Evolutionary conservation across 495 filamentous ascomycete genomes (phyloP).

Genomic region (Chaetomium tenue): DNA sequence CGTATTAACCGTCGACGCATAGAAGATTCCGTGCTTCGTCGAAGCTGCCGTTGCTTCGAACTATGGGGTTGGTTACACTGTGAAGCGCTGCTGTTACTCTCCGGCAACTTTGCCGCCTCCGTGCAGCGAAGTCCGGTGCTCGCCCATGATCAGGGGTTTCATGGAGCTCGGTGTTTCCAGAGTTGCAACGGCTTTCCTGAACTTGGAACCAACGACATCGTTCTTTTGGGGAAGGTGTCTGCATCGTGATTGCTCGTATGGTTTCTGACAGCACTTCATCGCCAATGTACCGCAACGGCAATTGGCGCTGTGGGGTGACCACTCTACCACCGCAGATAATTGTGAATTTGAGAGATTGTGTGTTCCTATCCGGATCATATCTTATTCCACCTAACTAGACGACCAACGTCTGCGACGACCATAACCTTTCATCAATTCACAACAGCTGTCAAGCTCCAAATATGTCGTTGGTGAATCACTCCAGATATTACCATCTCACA

Average conservation of each 20-base stretch:
- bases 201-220: not conserved
- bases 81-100: not conserved
- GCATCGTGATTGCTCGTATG: not conserved
- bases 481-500: no score
- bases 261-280: no score
- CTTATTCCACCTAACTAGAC: no score
- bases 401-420: no score
- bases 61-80: constrained; percentile 9
- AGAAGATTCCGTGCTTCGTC: constrained; percentile 2
- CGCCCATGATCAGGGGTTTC: not conserved
- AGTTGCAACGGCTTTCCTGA: not conserved
- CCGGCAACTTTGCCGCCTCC: not conserved
- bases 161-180: not conserved
- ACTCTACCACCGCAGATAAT: no score
- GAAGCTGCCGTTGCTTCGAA: constrained; percentile 1
- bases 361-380: no score
- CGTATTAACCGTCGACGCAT: not conserved
- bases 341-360: no score
- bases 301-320: no score
- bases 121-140: not conserved
- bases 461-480: no score
- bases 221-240: not conserved
- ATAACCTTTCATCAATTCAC: no score
- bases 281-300: no score
- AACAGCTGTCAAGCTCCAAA: no score